These are phyloP conservation scores for Moricandia arvensis DNA, from an alignment of 345 rosid species.

Conservation along the genomic window DNA sequence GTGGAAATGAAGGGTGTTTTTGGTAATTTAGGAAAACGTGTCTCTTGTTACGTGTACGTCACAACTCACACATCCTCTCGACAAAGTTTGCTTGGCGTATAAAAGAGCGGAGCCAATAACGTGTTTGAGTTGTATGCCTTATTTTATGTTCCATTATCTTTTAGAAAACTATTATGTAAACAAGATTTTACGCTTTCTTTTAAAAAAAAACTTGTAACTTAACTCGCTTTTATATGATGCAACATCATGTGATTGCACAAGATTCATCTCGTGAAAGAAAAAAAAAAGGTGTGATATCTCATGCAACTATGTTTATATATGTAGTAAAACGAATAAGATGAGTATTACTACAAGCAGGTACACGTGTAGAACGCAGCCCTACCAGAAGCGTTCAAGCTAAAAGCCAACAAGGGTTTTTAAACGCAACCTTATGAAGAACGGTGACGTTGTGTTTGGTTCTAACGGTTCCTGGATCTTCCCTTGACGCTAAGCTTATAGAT, in stretches of 20 bases:
- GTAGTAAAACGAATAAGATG: background rate
- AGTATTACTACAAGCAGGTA: background rate
- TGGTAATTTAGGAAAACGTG: slow-evolving; percentile 13
- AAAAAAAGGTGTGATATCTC: background rate
- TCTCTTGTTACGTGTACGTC: slow-evolving; percentile 33
- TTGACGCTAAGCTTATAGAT: too few species aligned
- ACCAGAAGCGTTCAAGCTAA: background rate
- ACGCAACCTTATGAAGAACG: too few species aligned
- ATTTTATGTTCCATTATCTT: background rate
- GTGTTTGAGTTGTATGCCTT: slow-evolving; percentile 18
- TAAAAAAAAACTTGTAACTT: background rate
- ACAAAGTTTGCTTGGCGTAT: slow-evolving; percentile 28
- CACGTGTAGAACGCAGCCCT: background rate
- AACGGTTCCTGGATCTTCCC: too few species aligned
- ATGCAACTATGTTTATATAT: background rate
- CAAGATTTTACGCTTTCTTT: background rate
- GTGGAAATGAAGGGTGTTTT: slow-evolving; percentile 16
- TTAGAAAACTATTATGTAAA: background rate
- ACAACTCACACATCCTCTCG: slow-evolving; percentile 16
- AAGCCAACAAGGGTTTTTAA: too few species aligned
- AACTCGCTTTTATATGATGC: background rate
- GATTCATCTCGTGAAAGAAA: background rate
- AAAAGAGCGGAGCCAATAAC: background rate
- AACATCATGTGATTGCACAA: background rate
- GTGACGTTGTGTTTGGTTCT: too few species aligned